Evolutionary conservation across 176 grass and related monocot species (phyloP), one percentile per base, ranked within the genome.

Genomic region (Oryza glaberrima): DNA sequence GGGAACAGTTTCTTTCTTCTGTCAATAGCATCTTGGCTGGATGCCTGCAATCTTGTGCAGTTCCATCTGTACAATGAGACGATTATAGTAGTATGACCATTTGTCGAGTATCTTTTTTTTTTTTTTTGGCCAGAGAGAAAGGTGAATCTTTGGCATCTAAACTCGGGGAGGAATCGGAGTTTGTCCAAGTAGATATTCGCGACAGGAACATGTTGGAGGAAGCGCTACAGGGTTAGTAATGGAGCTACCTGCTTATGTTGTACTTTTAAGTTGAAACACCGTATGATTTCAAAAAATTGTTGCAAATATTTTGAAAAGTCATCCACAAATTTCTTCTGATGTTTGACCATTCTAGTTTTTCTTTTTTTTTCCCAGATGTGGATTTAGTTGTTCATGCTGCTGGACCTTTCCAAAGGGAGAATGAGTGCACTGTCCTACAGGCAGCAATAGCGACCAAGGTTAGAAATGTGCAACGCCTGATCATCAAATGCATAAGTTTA

Each of bases 381-480:
- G 93, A 93, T 88, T 54, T 98, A 64, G 96, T 98, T 32, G 82
- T 98, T 76, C 96, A 98, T 88, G 47, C 93, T 74, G 96, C 96
- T 34, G 96, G 96, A 38, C 96, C 96, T 72, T 98, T 98, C 81
- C 93, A 98, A 35, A 75, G 83, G 43, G 78, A 74, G n/a, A 83
- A 86, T 14, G 80, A 92, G 48, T 98, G 93, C 75, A 87, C 83
- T 0, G 96, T 98, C 9, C 65, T 98, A 83, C 86, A 92, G 46
- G 93, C 93, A 3, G 96, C 96, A 38, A 88, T 98, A 88, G 88
- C 96, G 45, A 94, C 89, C 19, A 95, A 98, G 93, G 95, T 98
- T 98, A 40, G 72, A 60, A 79, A 60, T 34, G 9, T 38, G 3
- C 11, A 43, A 28, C 69, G 15, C 28, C 83, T 34, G 9, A 44